These are phyloP conservation scores for Clitoria ternatea DNA, from an alignment of 306 rosid species.

Conservation along the genomic window DNA sequence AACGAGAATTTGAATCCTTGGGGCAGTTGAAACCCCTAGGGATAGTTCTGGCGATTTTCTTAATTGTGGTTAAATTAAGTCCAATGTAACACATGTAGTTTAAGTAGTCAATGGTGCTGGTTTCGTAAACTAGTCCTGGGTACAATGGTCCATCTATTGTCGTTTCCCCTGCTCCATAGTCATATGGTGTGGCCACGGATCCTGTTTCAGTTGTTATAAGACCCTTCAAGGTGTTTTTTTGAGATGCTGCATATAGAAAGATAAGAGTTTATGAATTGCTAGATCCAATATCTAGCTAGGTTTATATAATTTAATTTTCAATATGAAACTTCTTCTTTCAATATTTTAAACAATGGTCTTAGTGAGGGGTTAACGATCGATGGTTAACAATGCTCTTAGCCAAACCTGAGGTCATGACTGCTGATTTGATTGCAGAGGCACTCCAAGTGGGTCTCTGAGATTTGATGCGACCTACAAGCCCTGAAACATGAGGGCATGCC, in stretches of 20 bases:
- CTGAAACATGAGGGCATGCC: constrained; percentile 87
- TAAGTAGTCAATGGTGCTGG: constrained; percentile 56
- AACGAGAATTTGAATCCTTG: constrained; percentile 34
- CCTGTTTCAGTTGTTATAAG: constrained; percentile 55
- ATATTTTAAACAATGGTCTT: no score
- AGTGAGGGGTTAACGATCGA: no score
- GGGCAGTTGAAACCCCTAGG: constrained; percentile 58
- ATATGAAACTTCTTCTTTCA: no score
- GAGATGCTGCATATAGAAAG: constrained; percentile 49
- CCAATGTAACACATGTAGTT: constrained; percentile 66
- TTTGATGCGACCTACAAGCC: constrained; percentile 51
- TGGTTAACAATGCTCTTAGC: no score
- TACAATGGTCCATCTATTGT: constrained; percentile 45
- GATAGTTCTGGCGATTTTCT: constrained; percentile 37
- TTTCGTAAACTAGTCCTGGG: constrained; percentile 82
- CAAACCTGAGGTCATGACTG: constrained; percentile 88
- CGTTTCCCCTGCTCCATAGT: constrained; percentile 77
- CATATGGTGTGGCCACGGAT: constrained; percentile 57
- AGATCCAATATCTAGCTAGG: not conserved
- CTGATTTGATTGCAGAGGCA: constrained; percentile 75
- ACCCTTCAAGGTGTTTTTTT: constrained; percentile 46
- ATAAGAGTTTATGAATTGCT: not conserved
- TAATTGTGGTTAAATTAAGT: constrained; percentile 27
- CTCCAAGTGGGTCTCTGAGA: constrained; percentile 62
- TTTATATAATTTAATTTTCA: no score